Evolutionary conservation across 2,329 filamentous ascomycete species (phyloP), one percentile per base, ranked within the genome.

Genomic region (Fusarium liriodendri): DNA sequence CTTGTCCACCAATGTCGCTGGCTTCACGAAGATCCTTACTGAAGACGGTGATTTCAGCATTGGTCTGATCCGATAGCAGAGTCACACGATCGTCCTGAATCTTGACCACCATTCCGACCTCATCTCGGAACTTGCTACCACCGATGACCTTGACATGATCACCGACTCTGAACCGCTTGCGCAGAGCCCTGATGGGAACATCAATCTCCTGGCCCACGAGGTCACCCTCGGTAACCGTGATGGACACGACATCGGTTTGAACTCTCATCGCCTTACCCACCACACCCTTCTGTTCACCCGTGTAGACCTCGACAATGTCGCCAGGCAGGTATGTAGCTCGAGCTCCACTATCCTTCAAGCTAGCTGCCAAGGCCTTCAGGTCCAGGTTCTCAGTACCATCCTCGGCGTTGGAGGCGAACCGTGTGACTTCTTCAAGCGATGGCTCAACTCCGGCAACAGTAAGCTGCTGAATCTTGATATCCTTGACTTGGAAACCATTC

Each of bases 131-230:
- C 77, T 95, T 93, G 85, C 95, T 98, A 42, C 95, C 96, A 64
- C 97, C 96, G 80, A 98, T 97, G 76, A 99, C 97, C 86, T 98
- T 98, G 86, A 99, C 97, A 80, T 99, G 97, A 79, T 99, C 97
- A 87, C 97, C 97, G 71, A 95, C 89, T 74, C 90, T 91, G 88
- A 99, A 99, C 33, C 94, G 90, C 84, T 99, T 99, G 67, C 97
- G 94, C 29, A 99, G 88, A 52, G 94, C 94, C 83, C 97, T 97
- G 72, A 95, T 93, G 1, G 97, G 97, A 13, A 97, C 95, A 81
- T 98, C 96, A 54, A 99, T 97, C 6, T 89, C 91, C 81, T 97
- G 94, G 11, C 95, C 96, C 61, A 86, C 87, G 32, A 98, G 87
- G 45, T 94, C 92, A 55, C 97, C 97, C 79, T 97, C 93, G 2